These are phyloP conservation scores for Bipolaris oryzae DNA, from an alignment of 2,329 filamentous ascomycete genomes.

Conservation along the genomic window DNA sequence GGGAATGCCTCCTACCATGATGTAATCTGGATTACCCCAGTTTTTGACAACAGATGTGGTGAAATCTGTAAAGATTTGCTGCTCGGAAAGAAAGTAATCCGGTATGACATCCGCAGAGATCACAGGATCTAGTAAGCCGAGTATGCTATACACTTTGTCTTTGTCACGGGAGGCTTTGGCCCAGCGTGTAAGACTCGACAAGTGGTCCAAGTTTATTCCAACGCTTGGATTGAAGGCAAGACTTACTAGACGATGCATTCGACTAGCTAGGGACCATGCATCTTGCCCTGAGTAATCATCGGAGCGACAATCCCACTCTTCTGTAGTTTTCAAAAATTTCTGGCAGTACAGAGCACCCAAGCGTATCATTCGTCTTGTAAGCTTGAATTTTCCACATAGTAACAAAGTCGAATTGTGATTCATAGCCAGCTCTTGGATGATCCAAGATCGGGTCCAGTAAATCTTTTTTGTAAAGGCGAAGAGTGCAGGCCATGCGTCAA, in stretches of 20 bases:
- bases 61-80: background rate
- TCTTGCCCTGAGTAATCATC: background rate
- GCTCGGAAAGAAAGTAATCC: background rate
- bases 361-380: background rate
- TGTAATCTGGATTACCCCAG: background rate
- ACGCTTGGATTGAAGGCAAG: background rate
- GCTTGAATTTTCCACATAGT: background rate
- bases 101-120: background rate
- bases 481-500: background rate
- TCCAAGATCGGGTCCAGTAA: background rate
- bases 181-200: background rate
- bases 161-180: background rate
- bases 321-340: rapidly evolving
- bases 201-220: background rate
- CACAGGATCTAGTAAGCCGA: background rate
- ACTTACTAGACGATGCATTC: background rate
- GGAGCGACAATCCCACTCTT: too few species aligned
- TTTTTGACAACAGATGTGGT: background rate
- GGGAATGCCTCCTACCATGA: background rate
- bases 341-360: background rate
- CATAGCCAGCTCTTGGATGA: background rate
- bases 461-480: background rate
- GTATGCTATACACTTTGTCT: background rate
- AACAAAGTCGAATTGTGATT: background rate
- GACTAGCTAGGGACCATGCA: background rate